Evolutionary conservation across 2,329 filamentous ascomycete genomes (phyloP), one percentile per base, ranked within the genome.

Genomic region (Cladosporium sp.): DNA sequence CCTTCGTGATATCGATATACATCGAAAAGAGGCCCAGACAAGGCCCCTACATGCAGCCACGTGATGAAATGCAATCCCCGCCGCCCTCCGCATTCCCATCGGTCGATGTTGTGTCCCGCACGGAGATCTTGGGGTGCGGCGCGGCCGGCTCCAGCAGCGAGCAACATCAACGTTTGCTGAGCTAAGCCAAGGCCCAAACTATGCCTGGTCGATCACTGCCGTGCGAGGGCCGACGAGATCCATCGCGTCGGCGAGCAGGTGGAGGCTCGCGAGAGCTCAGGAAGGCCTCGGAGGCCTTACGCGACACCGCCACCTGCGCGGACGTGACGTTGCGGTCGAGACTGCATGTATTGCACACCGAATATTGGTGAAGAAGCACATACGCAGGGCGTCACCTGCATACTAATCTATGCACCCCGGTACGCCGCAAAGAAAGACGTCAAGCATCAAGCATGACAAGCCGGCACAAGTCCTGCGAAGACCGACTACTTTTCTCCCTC

Each of bases 391-490:
- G 30, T n/a, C 32, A 32, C 32, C 52, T 32, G 28, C 41, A 47
- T 47, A 47, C 41, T 47, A 21, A 5, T 41, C 2, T 5, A 11
- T 28, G 59, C 47, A 36, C 32, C 32, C 59, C 30, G 14, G 44
- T 52, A 62, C 47, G 59, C 59, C 59, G 38, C 30, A 14, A 11
- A 62, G 28, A 36, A 41, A n/a, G 26, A 30, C n/a, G 52, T 55
- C 28, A 32, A 55, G 47, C 34, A 21, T 57, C 51, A 64, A 64
- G 61, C 61, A 64, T n/a, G 61, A 55, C 51, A 64, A 64, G 61
- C 36, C 61, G 51, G 61, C 52, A 34, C 52, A 55, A 30, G 28
- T 55, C 51, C 28, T 55, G 30, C 52, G 28, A 32, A 32, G 52
- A 8, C 52, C 52, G 52, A 34, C 52, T 55, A 55, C 52, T 55